A percentile compares a stretch with the other conserved stretches of the same genome.
phyloP scores from a whole-genome alignment of 2,329 filamentous ascomycete genomes.

The Bertia moriformis region DNA sequence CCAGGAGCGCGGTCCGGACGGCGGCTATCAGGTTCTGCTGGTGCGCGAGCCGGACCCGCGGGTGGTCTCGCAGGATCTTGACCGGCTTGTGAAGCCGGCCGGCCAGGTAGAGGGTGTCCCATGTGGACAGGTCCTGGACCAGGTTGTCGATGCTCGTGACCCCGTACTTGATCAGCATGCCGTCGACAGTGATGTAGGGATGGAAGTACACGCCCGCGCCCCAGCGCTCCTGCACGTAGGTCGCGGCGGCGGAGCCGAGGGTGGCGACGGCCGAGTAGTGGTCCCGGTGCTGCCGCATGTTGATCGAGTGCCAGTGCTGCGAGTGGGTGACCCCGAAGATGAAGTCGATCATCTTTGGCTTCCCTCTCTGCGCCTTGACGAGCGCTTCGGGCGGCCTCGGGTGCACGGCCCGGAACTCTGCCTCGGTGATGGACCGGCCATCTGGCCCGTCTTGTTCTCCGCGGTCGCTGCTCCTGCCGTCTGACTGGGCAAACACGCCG shows the following conservation, averaged over 20 bases:
- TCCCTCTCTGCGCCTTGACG: conserved; percentile 69
- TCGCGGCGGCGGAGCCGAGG: conserved; percentile 72
- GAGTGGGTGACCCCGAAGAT: conserved; percentile 91
- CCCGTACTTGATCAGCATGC: conserved; percentile 92
- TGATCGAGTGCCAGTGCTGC: conserved; percentile 93
- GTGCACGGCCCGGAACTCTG: conserved; percentile 52
- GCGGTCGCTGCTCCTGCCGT: conserved; percentile 29
- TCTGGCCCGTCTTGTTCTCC: no score
- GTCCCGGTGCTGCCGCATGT: conserved; percentile 72
- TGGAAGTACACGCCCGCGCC: conserved; percentile 97
- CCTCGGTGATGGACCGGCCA: conserved; percentile 33
- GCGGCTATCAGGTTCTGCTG: conserved; percentile 91
- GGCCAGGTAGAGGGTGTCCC: conserved; percentile 92
- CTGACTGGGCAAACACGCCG: conserved; percentile 76
- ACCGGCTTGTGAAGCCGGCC: conserved; percentile 92
- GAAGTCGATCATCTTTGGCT: conserved; percentile 95
- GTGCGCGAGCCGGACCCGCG: conserved; percentile 81
- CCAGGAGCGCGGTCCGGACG: conserved; percentile 72
- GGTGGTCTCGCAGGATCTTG: conserved; percentile 90
- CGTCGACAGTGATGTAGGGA: conserved; percentile 84
- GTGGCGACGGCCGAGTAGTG: conserved; percentile 81
- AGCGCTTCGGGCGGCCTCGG: conserved; percentile 70
- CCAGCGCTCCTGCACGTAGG: conserved; percentile 70
- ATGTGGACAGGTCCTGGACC: conserved; percentile 70
- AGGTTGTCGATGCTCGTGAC: conserved; percentile 89